These are phyloP conservation scores for Barbarea vulgaris DNA, from an alignment of 345 rosid species.

Conservation along the genomic window DNA sequence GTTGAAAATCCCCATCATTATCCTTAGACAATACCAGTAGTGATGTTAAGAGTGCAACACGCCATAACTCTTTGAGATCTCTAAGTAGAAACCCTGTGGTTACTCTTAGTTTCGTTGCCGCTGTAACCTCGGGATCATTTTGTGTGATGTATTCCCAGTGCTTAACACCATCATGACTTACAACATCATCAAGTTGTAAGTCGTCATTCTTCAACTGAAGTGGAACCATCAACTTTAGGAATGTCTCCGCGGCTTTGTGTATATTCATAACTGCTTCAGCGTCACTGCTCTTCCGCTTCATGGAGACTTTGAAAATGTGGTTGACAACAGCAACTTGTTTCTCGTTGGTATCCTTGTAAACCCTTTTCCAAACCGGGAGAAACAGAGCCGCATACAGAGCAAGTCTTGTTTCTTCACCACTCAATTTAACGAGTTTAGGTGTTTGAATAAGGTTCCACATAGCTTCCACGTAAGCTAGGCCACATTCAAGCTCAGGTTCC, in stretches of 20 bases:
- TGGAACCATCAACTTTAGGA: constrained; percentile 59
- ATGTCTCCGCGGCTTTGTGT: constrained; percentile 52
- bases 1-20: constrained; percentile 37
- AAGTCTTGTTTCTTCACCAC: not conserved
- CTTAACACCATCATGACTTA: too few relatives aligned
- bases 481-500: too few relatives aligned
- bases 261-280: constrained; percentile 46
- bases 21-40: constrained; percentile 49
- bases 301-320: not conserved
- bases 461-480: not conserved
- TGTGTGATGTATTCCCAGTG: not conserved
- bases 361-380: not conserved
- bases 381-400: not conserved
- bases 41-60: constrained; percentile 64
- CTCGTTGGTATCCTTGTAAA: not conserved
- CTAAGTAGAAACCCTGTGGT: constrained; percentile 62
- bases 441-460: not conserved
- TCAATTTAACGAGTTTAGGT: not conserved
- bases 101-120: constrained; percentile 54
- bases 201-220: constrained; percentile 47
- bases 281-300: not conserved
- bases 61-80: constrained; percentile 72
- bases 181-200: constrained; percentile 45
- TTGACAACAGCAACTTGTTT: not conserved
- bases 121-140: constrained; percentile 23